Evolutionary conservation across 1,284 basidiomycete genomes (phyloP), one percentile per base, ranked within the genome.

Genomic region (Puccinia hordei): DNA sequence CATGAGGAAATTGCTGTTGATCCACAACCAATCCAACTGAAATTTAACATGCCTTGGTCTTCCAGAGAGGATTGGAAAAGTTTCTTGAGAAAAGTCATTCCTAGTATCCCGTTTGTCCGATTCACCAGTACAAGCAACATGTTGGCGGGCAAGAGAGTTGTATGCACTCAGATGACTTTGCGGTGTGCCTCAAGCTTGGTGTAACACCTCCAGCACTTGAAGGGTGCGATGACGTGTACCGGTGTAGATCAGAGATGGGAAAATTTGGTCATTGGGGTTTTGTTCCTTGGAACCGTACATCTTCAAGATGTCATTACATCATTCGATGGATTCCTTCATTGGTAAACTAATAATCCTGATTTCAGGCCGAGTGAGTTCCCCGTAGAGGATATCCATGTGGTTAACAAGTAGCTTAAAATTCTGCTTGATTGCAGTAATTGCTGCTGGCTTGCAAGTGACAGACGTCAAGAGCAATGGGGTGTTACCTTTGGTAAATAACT

Each of bases 391-490:
- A 55, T 65, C 63, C 2, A 46, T 30, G 19, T 63, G 59, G 19
- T 12, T n/a, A 27, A 51, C 49, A n/a, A 65, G 30, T 5, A 76
- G 22, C 15, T 63, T 59, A 12, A 76, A 53, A 24, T 66, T 76
- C 3, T 53, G 0, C 22, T 65, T 65, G 61, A 76, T 76, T 22
- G 61, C 74, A 30, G 33, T 41, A 13, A 76, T 35, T 49, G 74
- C 74, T 10, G 27, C 27, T n/a, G 74, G 74, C 27, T 22, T 24
- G 38, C 55, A 74, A 49, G 73, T 74, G 9, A 55, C 73, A 8
- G 57, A 74, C 73, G 61, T 74, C 0, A 74, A 24, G n/a, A 73
- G 72, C 24, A 73, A 44, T 2, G 55, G 72, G 2, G 57, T 53
- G 6, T 59, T 35, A n/a, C 41, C 30, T 13, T 9, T 73, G 17